Base-by-base conservation (phyloP, 2,329 filamentous ascomycete species). In the Venturia aucupariae region DNA sequence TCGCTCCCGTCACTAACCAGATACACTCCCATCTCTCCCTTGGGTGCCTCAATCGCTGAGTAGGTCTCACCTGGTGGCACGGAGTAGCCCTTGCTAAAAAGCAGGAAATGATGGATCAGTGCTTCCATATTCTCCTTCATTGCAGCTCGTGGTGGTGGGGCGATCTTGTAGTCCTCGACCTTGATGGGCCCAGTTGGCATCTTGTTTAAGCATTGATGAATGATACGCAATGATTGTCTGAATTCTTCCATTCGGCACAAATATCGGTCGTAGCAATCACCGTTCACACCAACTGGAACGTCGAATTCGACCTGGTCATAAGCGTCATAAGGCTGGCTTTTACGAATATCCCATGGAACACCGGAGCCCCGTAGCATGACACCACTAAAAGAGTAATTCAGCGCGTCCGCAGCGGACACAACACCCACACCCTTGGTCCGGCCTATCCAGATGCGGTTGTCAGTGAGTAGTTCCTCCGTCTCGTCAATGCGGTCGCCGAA, bases 111-210 rank as follows among this genome's bases (percentile, higher is more conserved):
- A 81, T 99, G 94, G 75, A 99, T 99, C 54, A 99, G 85, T 46
- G 94, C 92, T 81, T 99, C 94, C 95, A 99, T 99, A 82, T 99
- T 99, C 86, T 99, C 94, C 85, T 99, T 99, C 94, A 99, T 99
- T 73, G 94, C 94, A 55, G 90, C 84, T 73, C 94, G 88, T n/a
- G 94, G 95, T 67, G 94, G 94, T 27, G 94, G 94, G 2, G 90
- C 89, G 73, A 99, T 86, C 86, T 99, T 99, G 86, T 97, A 99
- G 79, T 99, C 94, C 79, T 99, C 94, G 51, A 97, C 91, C 70
- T 93, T 90, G 74, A 97, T 85, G 62, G 94, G 94, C 35, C 94
- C 94, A 60, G 90, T 84, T 60, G 95, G 93, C 90, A 99, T 99
- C 82, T 99, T 91, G 84, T 99, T 97, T 71, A 99, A 81, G 78